Conservation (phyloP, 2,329 filamentous ascomycete genomes). For the Myriosclerotinia duriaeana region DNA sequence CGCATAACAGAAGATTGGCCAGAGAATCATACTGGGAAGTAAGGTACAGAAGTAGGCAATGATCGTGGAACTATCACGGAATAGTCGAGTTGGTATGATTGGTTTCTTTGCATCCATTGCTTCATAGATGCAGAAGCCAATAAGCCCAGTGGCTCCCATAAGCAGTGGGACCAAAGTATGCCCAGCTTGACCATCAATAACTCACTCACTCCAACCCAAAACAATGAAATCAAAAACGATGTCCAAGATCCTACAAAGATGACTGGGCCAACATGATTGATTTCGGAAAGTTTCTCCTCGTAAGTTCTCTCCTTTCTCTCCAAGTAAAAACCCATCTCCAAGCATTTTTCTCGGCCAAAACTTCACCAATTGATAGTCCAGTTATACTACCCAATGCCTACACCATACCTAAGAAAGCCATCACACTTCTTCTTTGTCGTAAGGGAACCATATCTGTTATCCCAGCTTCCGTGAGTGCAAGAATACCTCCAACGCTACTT, state of each 20-base stretch:
- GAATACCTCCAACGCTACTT: conserved; percentile 51
- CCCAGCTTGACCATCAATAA: conserved; percentile 61
- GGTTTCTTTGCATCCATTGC: conserved; percentile 41
- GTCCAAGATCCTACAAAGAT: conserved; percentile 60
- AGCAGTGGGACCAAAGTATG: conserved; percentile 60
- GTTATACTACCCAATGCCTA: conserved; percentile 37
- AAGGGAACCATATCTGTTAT: conserved; percentile 48
- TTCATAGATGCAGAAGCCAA: conserved; percentile 51
- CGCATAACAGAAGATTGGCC: conserved; percentile 55
- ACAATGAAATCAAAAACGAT: conserved; percentile 59
- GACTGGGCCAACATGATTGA: conserved; percentile 63
- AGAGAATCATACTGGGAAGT: conserved; percentile 56
- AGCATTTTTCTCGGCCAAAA: conserved; percentile 42
- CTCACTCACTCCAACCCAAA: conserved; percentile 62
- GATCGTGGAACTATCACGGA: conserved; percentile 48
- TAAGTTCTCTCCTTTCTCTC: conserved; percentile 40
- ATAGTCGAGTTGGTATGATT: conserved; percentile 42
- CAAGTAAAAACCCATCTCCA: conserved; percentile 37
- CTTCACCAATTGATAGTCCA: conserved; percentile 44
- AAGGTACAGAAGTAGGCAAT: conserved; percentile 50
- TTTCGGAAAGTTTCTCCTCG: conserved; percentile 27
- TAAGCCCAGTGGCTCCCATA: conserved; percentile 52
- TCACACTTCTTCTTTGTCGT: conserved; percentile 44
- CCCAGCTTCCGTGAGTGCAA: conserved; percentile 47
- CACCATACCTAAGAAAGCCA: conserved; percentile 31